Conservation (phyloP, 164 flowering plant genomes). For the Santalum album region DNA sequence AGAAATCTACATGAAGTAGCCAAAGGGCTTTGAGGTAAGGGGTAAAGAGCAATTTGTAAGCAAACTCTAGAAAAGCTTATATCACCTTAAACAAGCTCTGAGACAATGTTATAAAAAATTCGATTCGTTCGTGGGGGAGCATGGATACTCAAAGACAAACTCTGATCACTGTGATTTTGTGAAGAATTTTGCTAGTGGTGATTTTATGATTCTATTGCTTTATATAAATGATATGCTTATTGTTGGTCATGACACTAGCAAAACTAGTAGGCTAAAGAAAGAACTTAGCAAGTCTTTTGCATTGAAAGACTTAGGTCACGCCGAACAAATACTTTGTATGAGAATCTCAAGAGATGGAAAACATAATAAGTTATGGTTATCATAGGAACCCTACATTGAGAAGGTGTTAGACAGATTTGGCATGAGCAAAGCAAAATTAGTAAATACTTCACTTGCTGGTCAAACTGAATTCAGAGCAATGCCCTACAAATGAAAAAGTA, state of each 20-base stretch:
- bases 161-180: background rate
- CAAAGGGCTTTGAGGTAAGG: background rate
- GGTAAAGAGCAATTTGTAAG: background rate
- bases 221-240: too few species aligned
- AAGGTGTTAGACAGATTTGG: background rate
- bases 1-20: background rate
- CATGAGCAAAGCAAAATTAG: background rate
- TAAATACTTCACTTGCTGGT: background rate
- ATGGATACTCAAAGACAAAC: background rate
- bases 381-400: background rate
- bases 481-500: background rate
- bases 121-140: background rate
- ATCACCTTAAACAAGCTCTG: background rate
- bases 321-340: background rate
- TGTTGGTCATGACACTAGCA: background rate
- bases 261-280: background rate
- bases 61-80: background rate
- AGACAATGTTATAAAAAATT: background rate
- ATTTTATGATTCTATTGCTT: too few species aligned
- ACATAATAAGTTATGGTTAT: background rate
- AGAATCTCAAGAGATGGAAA: background rate
- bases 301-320: background rate
- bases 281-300: background rate
- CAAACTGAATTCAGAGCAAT: background rate
- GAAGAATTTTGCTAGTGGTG: background rate